Percentiles rank a stretch among this genome's conserved stretches.
Evolutionary conservation across 768 basidiomycete species (phyloP).

Genomic region (Gymnopilus junonius): DNA sequence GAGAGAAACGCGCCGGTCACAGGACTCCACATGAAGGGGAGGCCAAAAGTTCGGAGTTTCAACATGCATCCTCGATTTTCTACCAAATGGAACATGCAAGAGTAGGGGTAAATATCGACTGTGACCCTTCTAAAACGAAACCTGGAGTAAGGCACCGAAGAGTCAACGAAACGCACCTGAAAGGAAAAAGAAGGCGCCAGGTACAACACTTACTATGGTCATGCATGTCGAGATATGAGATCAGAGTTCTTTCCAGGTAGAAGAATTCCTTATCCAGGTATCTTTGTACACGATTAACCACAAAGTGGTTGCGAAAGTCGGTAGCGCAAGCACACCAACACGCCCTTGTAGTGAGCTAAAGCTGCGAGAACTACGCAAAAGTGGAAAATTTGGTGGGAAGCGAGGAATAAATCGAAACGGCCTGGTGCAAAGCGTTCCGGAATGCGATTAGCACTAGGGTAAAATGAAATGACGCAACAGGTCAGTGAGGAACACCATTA

Average conservation of each 20-base stretch:
- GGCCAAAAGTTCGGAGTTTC: constrained; percentile 2
- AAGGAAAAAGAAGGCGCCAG: not conserved
- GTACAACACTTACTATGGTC: constrained; percentile 14
- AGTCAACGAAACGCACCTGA: not conserved
- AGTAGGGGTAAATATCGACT: not conserved
- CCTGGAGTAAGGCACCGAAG: constrained; percentile 9
- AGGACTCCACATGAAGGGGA: constrained; percentile 13
- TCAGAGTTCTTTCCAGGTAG: not conserved
- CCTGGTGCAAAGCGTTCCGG: constrained; percentile 81
- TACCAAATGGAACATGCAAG: constrained; percentile 2
- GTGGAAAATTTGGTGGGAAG: constrained; percentile 93
- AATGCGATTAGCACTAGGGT: constrained; percentile 76
- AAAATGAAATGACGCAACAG: constrained; percentile 17
- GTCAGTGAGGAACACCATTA: constrained; percentile 16
- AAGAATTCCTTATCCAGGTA: not conserved
- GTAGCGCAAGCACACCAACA: constrained; percentile 61
- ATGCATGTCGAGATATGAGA: constrained; percentile 11
- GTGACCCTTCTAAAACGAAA: not conserved
- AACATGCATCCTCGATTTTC: not conserved
- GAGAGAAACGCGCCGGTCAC: constrained; percentile 14
- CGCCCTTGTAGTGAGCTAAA: constrained; percentile 62
- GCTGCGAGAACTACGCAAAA: constrained; percentile 76
- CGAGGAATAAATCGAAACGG: constrained; percentile 76
- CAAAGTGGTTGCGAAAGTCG: constrained; percentile 50
- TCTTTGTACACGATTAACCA: constrained; percentile 16